These are phyloP conservation scores for Aspergillus kassunensis DNA, from an alignment of 495 filamentous ascomycete genomes.

Conservation along the genomic window DNA sequence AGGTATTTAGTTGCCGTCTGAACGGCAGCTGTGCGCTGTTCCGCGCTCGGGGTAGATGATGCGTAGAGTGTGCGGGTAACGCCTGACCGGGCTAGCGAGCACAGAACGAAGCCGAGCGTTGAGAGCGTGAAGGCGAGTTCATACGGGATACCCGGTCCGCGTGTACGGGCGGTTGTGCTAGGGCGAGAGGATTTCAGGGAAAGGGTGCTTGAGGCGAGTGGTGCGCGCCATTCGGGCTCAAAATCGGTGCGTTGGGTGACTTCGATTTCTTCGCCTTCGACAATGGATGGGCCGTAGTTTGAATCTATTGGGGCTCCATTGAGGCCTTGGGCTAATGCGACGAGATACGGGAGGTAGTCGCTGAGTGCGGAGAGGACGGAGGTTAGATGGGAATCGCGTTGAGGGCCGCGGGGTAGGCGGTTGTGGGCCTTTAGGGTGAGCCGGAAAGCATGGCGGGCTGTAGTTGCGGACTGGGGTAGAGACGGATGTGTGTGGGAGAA, in stretches of 20 bases:
- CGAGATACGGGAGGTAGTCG: slow-evolving; percentile 74
- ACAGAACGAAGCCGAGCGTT: slow-evolving; percentile 69
- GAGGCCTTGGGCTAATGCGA: slow-evolving; percentile 68
- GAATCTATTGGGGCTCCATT: slow-evolving; percentile 33
- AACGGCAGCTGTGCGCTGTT: slow-evolving; percentile 65
- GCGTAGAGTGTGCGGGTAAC: slow-evolving; percentile 53
- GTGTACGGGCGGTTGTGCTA: slow-evolving; percentile 53
- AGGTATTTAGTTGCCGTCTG: slow-evolving; percentile 72
- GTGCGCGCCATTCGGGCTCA: slow-evolving; percentile 77
- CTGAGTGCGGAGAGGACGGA: slow-evolving; percentile 63
- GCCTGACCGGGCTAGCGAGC: slow-evolving; percentile 60
- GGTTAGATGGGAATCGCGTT: slow-evolving; percentile 63
- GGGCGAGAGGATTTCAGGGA: slow-evolving; percentile 22
- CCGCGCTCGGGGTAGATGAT: slow-evolving; percentile 54
- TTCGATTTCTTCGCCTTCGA: slow-evolving; percentile 51
- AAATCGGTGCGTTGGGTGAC: slow-evolving; percentile 57
- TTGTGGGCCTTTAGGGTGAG: slow-evolving; percentile 79
- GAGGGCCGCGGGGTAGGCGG: slow-evolving; percentile 56
- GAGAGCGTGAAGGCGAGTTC: slow-evolving; percentile 77
- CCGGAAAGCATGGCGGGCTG: slow-evolving; percentile 71
- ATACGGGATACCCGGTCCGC: slow-evolving; percentile 71
- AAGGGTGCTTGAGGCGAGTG: slow-evolving; percentile 53
- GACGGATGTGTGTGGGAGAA: slow-evolving; percentile 74
- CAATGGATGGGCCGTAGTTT: slow-evolving; percentile 11
- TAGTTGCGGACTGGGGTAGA: slow-evolving; percentile 70